phyloP scores from a whole-genome alignment of 2,329 filamentous ascomycete species.

The Diaporthe sp. region DNA sequence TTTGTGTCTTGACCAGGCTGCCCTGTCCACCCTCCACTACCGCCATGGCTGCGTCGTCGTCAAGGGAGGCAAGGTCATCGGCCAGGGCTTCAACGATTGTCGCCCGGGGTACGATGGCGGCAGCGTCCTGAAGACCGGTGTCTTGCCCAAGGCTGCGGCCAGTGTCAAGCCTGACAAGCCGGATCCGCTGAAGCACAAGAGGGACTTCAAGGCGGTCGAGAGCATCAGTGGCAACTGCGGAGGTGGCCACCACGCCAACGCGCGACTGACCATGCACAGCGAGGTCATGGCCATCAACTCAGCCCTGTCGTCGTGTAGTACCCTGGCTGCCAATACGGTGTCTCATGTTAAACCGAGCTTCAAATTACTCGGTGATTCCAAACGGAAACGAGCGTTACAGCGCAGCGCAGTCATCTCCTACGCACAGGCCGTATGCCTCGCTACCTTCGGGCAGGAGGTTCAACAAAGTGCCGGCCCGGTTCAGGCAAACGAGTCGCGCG shows the following conservation, averaged over 20 bases:
- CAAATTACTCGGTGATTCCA: conserved; percentile 61
- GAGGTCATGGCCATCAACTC: conserved; percentile 69
- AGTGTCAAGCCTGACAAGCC: conserved; percentile 46
- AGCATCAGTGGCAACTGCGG: conserved; percentile 43
- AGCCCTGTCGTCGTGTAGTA: conserved; percentile 59
- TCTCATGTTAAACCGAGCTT: conserved; percentile 62
- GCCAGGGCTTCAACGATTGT: conserved; percentile 63
- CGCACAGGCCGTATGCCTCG: conserved; percentile 56
- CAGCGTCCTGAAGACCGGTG: conserved; percentile 59
- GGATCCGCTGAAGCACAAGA: conserved; percentile 50
- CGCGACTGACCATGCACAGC: conserved; percentile 63
- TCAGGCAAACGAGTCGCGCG: conserved; percentile 59
- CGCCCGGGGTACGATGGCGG: conserved; percentile 63
- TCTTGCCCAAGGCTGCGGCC: conserved; percentile 50
- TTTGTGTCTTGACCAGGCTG: conserved; percentile 64
- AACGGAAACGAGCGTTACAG: conserved; percentile 59
- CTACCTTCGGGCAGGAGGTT: conserved; percentile 43
- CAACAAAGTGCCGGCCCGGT: conserved; percentile 50
- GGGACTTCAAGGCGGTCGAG: conserved; percentile 55
- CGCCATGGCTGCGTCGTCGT: conserved; percentile 62
- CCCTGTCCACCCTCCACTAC: conserved; percentile 61
- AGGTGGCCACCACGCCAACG: conserved; percentile 54
- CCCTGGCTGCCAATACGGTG: conserved; percentile 55
- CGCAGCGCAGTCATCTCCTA: conserved; percentile 57
- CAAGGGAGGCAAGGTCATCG: conserved; percentile 65